Percentiles rank a stretch among this genome's conserved stretches.
phyloP scores from a whole-genome alignment of 1,139 yeast species.

The Scheffersomyces illinoinensis region DNA sequence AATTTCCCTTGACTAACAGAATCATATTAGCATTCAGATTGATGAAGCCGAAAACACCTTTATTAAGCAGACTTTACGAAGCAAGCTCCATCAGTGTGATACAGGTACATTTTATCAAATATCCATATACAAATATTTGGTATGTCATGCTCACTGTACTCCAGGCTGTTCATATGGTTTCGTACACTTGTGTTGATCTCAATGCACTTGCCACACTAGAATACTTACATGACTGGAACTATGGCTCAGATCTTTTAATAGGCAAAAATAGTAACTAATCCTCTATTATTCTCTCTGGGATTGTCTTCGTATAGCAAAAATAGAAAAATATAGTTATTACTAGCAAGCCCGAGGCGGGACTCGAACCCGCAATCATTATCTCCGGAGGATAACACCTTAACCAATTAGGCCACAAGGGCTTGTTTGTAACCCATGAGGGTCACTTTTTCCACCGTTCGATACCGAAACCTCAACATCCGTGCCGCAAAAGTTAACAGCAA shows the following conservation, averaged over 20 bases:
- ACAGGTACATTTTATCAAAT: background rate
- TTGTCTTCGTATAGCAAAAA: background rate
- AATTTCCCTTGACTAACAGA: background rate
- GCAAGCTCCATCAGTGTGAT: background rate
- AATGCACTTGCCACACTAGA: too few relatives aligned
- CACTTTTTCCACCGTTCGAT: background rate
- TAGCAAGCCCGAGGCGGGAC: slow-evolving; percentile 53
- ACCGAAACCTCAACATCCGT: too few relatives aligned
- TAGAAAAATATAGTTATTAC: slow-evolving; percentile 8
- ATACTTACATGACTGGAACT: too few relatives aligned
- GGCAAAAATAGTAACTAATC: background rate
- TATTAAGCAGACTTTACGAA: too few relatives aligned
- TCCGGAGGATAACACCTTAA: slow-evolving; percentile 58
- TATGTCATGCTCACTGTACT: too few relatives aligned
- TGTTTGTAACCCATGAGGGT: slow-evolving; percentile 3
- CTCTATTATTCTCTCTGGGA: background rate
- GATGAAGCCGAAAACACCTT: background rate
- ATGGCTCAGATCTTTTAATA: too few relatives aligned
- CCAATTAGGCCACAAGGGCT: slow-evolving; percentile 60
- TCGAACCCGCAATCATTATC: slow-evolving; percentile 60
- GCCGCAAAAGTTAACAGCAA: too few relatives aligned
- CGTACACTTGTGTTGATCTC: too few relatives aligned
- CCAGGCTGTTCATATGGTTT: too few relatives aligned
- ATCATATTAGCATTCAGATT: background rate
- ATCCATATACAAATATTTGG: background rate